phyloP scores from a whole-genome alignment of 2,329 filamentous ascomycete genomes.

The Arthroderma sp. region DNA sequence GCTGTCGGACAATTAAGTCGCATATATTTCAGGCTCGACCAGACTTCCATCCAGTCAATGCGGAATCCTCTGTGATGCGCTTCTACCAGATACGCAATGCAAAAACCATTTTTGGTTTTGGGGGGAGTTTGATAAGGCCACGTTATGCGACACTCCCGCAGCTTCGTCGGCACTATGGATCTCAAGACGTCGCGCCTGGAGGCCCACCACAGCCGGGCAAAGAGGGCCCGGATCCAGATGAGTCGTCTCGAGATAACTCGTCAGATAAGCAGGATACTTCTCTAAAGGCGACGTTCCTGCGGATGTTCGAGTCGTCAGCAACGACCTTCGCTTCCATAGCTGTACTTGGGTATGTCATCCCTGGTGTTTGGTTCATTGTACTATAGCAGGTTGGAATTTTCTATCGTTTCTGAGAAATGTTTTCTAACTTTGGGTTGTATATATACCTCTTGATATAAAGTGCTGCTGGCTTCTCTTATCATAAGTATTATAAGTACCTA shows the following conservation, averaged over 20 bases:
- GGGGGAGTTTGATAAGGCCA: conserved; percentile 7
- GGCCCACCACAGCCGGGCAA: conserved; percentile 12
- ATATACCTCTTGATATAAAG: conserved; percentile 15
- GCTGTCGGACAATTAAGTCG: neutral
- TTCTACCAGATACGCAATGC: conserved; percentile 6
- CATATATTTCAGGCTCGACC: neutral
- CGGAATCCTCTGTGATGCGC: conserved; percentile 6
- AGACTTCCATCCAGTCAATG: neutral
- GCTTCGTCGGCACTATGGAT: conserved; percentile 11
- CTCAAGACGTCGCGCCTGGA: conserved; percentile 11
- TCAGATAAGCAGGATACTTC: conserved; percentile 20
- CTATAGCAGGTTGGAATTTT: neutral
- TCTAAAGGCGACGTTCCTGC: conserved; percentile 36
- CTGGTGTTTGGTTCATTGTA: conserved; percentile 39
- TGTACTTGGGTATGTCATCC: conserved; percentile 44
- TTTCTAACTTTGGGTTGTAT: conserved; percentile 10
- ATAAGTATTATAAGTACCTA: conserved; percentile 75
- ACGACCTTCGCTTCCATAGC: conserved; percentile 65
- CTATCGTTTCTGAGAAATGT: neutral
- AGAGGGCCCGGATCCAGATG: conserved; percentile 20
- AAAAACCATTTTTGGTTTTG: conserved; percentile 4
- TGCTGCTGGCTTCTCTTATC: conserved; percentile 62
- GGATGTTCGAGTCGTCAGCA: conserved; percentile 61
- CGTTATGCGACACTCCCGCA: conserved; percentile 5
- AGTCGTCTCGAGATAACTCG: conserved; percentile 18